Evolutionary conservation across 202 grass and related monocot genomes (phyloP).

Genomic region (Brachypodium distachyon): DNA sequence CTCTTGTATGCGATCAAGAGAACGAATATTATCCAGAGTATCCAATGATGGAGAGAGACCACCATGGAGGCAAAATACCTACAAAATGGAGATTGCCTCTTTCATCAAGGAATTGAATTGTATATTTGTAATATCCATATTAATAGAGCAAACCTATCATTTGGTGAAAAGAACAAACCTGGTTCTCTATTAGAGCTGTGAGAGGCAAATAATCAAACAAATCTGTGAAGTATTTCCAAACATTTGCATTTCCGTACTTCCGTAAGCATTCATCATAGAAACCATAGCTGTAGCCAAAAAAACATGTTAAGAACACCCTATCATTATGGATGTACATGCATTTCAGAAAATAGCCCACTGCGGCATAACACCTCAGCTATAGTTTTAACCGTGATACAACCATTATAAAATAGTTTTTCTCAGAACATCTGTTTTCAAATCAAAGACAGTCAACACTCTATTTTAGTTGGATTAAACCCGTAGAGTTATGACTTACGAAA

Average conservation of each 20-base stretch:
- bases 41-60: conserved; percentile 80
- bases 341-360: background rate
- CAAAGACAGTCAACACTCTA: background rate
- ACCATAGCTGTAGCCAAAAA: conserved; percentile 60
- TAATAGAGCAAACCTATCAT: background rate
- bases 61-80: conserved; percentile 85
- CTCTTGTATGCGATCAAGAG: conserved; percentile 76
- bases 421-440: background rate
- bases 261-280: conserved; percentile 87
- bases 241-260: conserved; percentile 86
- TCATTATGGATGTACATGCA: background rate
- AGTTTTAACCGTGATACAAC: background rate
- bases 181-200: conserved; percentile 79
- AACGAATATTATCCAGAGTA: conserved; percentile 67
- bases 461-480: background rate
- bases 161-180: conserved; percentile 36
- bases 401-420: background rate
- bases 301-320: conserved; percentile 14
- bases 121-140: conserved; percentile 1
- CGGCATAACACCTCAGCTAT: background rate
- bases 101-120: background rate
- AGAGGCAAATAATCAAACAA: conserved; percentile 89
- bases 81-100: conserved; percentile 13
- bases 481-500: background rate
- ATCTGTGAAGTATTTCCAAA: conserved; percentile 84